A percentile compares a stretch with the other conserved stretches of the same genome.
Conservation (phyloP, 768 basidiomycete genomes). For the Amanita brunnescens region DNA sequence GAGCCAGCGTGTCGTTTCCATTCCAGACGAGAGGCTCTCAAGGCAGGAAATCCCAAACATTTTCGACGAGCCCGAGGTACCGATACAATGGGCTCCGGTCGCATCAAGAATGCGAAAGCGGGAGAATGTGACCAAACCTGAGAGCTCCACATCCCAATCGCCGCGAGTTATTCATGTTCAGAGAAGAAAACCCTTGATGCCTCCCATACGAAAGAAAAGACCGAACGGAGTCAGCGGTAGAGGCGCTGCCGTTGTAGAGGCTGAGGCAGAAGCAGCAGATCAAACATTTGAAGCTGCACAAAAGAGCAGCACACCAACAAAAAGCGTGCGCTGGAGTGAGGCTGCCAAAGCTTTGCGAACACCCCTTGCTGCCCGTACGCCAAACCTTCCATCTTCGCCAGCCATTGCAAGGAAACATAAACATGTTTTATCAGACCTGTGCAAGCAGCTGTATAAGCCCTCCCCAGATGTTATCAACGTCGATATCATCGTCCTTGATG, state of each 20-base stretch:
- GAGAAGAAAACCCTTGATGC: slow-evolving; percentile 29
- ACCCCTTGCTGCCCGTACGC: slow-evolving; percentile 22
- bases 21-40: slow-evolving; percentile 25
- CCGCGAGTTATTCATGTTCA: slow-evolving; percentile 31
- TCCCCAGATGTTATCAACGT: slow-evolving; percentile 46
- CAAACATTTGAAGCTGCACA: neutral
- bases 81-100: slow-evolving; percentile 24
- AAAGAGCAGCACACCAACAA: slow-evolving; percentile 10
- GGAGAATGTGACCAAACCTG: slow-evolving; percentile 22
- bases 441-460: slow-evolving; percentile 16
- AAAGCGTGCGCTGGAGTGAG: neutral
- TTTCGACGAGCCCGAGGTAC: slow-evolving; percentile 38
- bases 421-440: neutral
- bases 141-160: slow-evolving; percentile 21
- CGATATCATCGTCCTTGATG: slow-evolving; percentile 62
- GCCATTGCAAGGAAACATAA: slow-evolving; percentile 16
- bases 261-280: neutral
- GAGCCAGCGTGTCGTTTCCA: slow-evolving; percentile 48
- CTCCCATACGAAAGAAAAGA: slow-evolving; percentile 26
- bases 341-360: slow-evolving; percentile 17
- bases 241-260: no score
- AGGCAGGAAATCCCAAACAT: slow-evolving; percentile 25
- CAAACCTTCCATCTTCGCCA: slow-evolving; percentile 30
- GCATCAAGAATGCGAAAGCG: slow-evolving; percentile 40
- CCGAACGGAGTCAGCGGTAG: neutral